A percentile compares a stretch with the other conserved stretches of the same genome.
Conservation (phyloP, 1,139 yeast genomes). For the Suhomyces anneliseae region DNA sequence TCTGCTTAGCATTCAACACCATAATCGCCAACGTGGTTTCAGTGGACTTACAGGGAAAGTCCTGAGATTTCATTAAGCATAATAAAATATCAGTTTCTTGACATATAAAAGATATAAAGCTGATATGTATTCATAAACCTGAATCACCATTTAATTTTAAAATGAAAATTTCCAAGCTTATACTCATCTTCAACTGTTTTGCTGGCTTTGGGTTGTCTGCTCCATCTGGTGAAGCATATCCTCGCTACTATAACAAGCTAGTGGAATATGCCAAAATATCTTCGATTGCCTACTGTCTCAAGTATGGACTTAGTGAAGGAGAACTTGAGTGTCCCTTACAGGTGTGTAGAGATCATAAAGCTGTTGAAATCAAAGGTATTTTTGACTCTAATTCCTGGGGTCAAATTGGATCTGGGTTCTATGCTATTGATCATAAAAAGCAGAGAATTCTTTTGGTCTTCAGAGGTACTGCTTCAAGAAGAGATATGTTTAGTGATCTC, state of each 20-base stretch:
- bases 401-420: slow-evolving; percentile 54
- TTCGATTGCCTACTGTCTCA: slow-evolving; percentile 41
- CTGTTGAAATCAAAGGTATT: slow-evolving; percentile 34
- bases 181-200: background rate
- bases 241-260: slow-evolving; percentile 25
- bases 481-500: slow-evolving; percentile 60
- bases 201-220: background rate
- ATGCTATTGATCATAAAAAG: slow-evolving; percentile 41
- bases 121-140: no score
- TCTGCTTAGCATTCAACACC: slow-evolving; percentile 10
- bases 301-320: slow-evolving; percentile 31
- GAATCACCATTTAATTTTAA: no score
- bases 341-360: slow-evolving; percentile 22
- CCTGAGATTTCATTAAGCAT: background rate
- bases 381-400: slow-evolving; percentile 42
- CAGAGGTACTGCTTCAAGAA: slow-evolving; percentile 57
- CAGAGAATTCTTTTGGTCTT: slow-evolving; percentile 44
- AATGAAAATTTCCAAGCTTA: no score
- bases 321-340: slow-evolving; percentile 25
- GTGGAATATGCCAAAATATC: slow-evolving; percentile 37
- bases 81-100: background rate
- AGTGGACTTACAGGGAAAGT: no score
- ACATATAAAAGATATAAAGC: no score
- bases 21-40: no score
- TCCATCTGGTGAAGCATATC: background rate